Evolutionary conservation across 2,329 filamentous ascomycete genomes (phyloP).

Genomic region (Sporothrix protearum): DNA sequence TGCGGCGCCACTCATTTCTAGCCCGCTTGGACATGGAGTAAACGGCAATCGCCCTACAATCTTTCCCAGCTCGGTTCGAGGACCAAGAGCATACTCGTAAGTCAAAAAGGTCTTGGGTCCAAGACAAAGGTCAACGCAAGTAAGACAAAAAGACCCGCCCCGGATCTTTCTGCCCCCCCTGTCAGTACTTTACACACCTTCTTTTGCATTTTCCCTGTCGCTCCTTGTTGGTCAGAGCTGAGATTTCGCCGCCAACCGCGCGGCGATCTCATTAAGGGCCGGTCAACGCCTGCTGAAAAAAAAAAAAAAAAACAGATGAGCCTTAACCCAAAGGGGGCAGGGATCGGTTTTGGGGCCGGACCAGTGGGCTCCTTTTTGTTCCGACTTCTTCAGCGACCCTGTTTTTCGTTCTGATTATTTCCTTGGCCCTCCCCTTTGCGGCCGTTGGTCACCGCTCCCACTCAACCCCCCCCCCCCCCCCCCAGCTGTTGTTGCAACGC

Average conservation of each 20-base stretch:
- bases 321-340: not conserved
- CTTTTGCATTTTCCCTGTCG: not conserved
- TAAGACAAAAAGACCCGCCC: not conserved
- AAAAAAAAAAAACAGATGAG: constrained; percentile 17
- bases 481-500: constrained; percentile 15
- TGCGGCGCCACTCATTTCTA: not conserved
- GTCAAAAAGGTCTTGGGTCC: not conserved
- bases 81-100: not conserved
- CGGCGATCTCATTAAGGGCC: constrained; percentile 18
- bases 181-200: not conserved
- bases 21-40: not conserved
- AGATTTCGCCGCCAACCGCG: not conserved
- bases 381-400: constrained; percentile 3
- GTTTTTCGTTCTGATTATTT: not conserved
- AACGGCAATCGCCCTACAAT: not conserved
- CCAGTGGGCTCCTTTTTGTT: not conserved
- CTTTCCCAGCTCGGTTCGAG: not conserved
- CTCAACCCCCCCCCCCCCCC: too few species aligned
- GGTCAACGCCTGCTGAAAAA: constrained; percentile 25
- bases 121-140: not conserved
- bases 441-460: not conserved
- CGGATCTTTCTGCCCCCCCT: not conserved
- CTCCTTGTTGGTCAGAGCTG: constrained; percentile 15
- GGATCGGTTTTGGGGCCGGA: not conserved
- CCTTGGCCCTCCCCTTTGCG: not conserved